Evolutionary conservation across 352 stramenopile species (phyloP), one percentile per base, ranked within the genome.

Genomic region (Phytophthora lateralis): DNA sequence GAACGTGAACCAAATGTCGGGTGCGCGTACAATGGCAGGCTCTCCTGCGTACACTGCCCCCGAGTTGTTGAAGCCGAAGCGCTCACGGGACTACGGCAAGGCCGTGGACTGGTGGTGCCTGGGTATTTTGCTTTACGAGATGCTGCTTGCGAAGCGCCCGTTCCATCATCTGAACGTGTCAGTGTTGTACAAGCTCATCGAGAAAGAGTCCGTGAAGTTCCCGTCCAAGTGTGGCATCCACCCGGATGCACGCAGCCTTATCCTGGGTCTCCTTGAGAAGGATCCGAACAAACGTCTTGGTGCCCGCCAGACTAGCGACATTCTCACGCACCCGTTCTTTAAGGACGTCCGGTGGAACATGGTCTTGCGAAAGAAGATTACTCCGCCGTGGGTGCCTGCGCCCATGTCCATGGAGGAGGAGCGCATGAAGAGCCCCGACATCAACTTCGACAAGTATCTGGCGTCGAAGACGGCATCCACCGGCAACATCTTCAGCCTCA

Each of bases 121-220:
- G 35, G 91, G 91, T 29, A 96, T 97, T 42, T 60, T 97, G 32
- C 71, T 97, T 39, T 97, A 97, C 70, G 91, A 97, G 66, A 97
- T 97, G 91, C 57, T 96, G 51, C 78, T 95, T 50, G 91, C 90
- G 5, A 91, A 93, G 62, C 91, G 90, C 50, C 91, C 91, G 49
- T 97, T 97, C 73, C 93, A 97, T 69, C 88, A 95, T 46, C 44
- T 90, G 41, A 97, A 97, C 63, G 83, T 95, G 27, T 96, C 90
- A 46, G 83, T 93, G 47, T 71, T 97, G 44, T 97, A 97, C 73
- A 90, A 96, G 60, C 71, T 96, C 8, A 97, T 97, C 29, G 82
- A 96, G 59, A 91, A 95, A 59, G 83, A 93, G 48, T 75, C 82
- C 0, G 83, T 97, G 12, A 91, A 91, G 61, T 97, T 97, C 63